Base-by-base conservation (phyloP, 163 green algal species). In the Volvox carteri region DNA sequence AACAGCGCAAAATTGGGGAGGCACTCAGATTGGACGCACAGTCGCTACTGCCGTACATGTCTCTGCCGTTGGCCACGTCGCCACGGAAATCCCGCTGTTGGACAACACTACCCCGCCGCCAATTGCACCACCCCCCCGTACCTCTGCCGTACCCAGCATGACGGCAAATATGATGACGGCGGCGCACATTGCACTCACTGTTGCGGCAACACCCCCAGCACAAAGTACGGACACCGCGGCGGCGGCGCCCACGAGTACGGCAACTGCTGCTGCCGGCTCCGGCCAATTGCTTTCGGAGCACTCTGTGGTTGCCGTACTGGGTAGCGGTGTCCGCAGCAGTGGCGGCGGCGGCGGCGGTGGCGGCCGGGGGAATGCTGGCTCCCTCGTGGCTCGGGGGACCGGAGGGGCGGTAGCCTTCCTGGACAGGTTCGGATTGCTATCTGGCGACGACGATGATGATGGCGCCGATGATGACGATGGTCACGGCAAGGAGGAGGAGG, bases 401-500 rank as follows among this genome's bases (percentile, higher is more conserved):
- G 62, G 44, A n/a, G 7, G 8, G 4, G 28, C 9, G 7, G 68
- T 37, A 28, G 23, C 6, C 21, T 84, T 33, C 46, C 48, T 84
- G n/a, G 75, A 84, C 30, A 46, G 75, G n/a, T 84, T 84, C 30
- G 30, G 25, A 3, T 18, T 84, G 75, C 12, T 70, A 3, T 84
- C 75, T 50, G 75, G 68, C 50, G 48, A 48, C 2, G 44, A 60
- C 25, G 44, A 12, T 2, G 70, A 56, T 2, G 65, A 46, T 30
- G 65, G 25, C 30, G 65, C 9, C 1, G 65, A 28, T 12, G 65
- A 9, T 1, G 65, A 75, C 16, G 62, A 30, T n/a, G 58, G 19
- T n/a, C 62, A 74, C 58, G 58, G 60, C 46, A 46, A 21, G 65
- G 30, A 48, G 30, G 30, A 44, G 33, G 65, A 75, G 35, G 65